Percentiles rank a stretch among this genome's conserved stretches.
Conservation (phyloP, 148 eudicot species). For the Pharnaceum exiguum region DNA sequence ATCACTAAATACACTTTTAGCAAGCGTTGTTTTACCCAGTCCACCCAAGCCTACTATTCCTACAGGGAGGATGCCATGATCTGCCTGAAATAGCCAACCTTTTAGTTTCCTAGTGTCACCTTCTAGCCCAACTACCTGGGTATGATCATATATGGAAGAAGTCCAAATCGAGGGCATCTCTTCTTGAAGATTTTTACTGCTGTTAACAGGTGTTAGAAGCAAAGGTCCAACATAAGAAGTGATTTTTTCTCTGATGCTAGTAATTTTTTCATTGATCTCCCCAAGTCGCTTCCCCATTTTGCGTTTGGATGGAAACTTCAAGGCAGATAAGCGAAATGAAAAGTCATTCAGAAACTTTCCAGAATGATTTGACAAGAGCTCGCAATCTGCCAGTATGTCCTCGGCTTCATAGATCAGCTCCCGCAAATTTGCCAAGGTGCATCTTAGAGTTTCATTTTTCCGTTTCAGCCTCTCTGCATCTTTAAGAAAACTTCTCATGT, state of each 20-base stretch:
- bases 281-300: slow-evolving; percentile 27
- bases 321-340: slow-evolving; percentile 14
- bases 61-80: slow-evolving; percentile 33
- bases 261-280: slow-evolving; percentile 31
- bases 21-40: slow-evolving; percentile 48
- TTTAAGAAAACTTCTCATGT: slow-evolving; percentile 43
- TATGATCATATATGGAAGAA: slow-evolving; percentile 48
- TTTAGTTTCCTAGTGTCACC: slow-evolving; percentile 42
- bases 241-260: slow-evolving; percentile 27
- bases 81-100: slow-evolving; percentile 41
- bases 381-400: slow-evolving; percentile 43
- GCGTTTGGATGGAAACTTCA: slow-evolving; percentile 19
- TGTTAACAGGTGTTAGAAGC: slow-evolving; percentile 4
- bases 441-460: slow-evolving; percentile 25
- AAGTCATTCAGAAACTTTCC: slow-evolving; percentile 16
- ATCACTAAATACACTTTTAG: slow-evolving; percentile 46
- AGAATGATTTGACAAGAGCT: slow-evolving; percentile 14
- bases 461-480: slow-evolving; percentile 52
- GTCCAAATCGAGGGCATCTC: slow-evolving; percentile 36
- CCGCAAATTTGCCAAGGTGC: slow-evolving; percentile 23
- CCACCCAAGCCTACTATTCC: slow-evolving; percentile 65
- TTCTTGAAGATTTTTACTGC: slow-evolving; percentile 21
- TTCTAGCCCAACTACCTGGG: slow-evolving; percentile 48
- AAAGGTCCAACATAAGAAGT: slow-evolving; percentile 25
- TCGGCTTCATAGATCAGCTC: slow-evolving; percentile 42